Percentiles rank a stretch among this genome's conserved stretches.
These are phyloP conservation scores for Cercospora brassicicola DNA, from an alignment of 2,329 filamentous ascomycete genomes.

Conservation along the genomic window DNA sequence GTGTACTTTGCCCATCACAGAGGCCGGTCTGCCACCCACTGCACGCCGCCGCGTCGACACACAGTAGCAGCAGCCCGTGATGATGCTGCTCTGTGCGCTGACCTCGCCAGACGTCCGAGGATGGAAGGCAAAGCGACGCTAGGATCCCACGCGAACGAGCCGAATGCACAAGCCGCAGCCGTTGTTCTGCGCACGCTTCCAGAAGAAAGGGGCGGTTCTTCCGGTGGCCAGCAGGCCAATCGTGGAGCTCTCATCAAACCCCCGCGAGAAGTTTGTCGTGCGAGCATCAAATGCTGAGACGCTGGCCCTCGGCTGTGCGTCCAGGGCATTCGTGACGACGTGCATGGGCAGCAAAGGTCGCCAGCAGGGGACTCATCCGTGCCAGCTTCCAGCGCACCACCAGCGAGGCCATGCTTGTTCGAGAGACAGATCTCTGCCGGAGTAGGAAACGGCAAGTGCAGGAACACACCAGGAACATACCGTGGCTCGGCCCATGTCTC, in stretches of 20 bases:
- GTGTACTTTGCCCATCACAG: background rate
- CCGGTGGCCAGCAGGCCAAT: background rate
- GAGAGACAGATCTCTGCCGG: background rate
- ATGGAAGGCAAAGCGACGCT: slow-evolving; percentile 3
- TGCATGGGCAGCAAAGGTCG: background rate
- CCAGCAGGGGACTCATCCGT: background rate
- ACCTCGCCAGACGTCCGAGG: background rate
- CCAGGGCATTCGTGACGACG: background rate
- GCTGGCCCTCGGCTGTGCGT: background rate
- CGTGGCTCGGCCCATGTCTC: background rate
- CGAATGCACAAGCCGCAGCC: background rate
- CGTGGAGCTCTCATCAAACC: slow-evolving; percentile 5
- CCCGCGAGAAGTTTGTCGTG: background rate
- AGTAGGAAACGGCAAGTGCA: slow-evolving; percentile 5
- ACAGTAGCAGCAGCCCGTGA: background rate
- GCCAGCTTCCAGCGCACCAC: background rate
- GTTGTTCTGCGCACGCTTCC: slow-evolving; percentile 1
- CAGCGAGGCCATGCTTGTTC: background rate
- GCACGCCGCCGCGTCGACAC: background rate
- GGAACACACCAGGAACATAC: background rate
- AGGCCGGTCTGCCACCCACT: background rate
- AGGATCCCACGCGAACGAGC: background rate
- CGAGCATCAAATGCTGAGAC: background rate
- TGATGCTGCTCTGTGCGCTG: background rate
- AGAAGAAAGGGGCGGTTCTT: slow-evolving; percentile 1